Percentiles rank a stretch among this genome's conserved stretches.
Evolutionary conservation across 306 rosid species (phyloP).

Genomic region (Sicyos baderoa): DNA sequence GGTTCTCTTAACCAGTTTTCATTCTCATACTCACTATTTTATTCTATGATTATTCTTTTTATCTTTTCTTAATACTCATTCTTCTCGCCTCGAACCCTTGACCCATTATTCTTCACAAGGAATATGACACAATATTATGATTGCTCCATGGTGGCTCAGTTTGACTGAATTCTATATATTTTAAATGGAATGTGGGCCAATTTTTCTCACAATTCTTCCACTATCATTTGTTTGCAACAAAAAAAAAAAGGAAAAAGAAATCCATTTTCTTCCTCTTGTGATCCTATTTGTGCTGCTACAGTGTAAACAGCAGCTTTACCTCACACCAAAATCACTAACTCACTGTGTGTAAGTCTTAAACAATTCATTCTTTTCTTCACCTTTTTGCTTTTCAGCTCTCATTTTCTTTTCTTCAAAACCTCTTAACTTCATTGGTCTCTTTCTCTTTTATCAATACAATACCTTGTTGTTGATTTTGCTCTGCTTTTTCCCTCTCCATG

Average conservation of each 20-base stretch:
- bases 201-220: conserved; percentile 28
- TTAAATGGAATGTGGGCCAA: conserved; percentile 43
- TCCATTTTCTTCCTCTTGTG: conserved; percentile 22
- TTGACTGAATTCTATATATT: conserved; percentile 47
- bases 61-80: too few relatives aligned
- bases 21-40: too few relatives aligned
- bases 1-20: too few relatives aligned
- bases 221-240: conserved; percentile 21
- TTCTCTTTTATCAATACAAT: neutral
- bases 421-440: neutral
- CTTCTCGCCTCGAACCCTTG: neutral
- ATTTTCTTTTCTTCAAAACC: neutral
- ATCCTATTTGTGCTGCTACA: too few relatives aligned
- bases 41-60: too few relatives aligned
- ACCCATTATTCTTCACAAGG: too few relatives aligned
- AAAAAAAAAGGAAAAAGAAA: too few relatives aligned
- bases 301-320: too few relatives aligned
- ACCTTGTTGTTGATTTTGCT: neutral
- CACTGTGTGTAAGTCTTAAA: conserved; percentile 9
- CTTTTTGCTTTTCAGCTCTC: neutral
- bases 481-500: conserved; percentile 19
- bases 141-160: conserved; percentile 43
- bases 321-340: conserved; percentile 9
- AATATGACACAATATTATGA: conserved; percentile 20
- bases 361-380: conserved; percentile 1